Percentiles rank a stretch among this genome's conserved stretches.
phyloP scores from a whole-genome alignment of 768 basidiomycete species.

The Lactifluus pinguis region DNA sequence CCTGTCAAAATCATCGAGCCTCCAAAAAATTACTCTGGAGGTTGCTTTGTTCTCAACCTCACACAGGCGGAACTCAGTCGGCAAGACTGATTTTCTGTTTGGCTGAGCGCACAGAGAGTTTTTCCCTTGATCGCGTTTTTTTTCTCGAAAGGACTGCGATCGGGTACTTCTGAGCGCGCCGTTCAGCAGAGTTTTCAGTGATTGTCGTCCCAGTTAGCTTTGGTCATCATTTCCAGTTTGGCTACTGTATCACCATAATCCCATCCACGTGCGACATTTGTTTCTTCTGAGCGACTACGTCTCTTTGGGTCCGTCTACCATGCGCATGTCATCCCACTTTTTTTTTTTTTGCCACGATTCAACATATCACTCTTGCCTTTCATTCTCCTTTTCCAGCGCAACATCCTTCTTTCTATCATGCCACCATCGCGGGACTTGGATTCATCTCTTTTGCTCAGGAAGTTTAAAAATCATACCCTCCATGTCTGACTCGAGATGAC shows the following conservation, averaged over 20 bases:
- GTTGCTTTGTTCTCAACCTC: conserved; percentile 63
- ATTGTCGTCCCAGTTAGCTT: not conserved
- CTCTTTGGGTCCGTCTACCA: not conserved
- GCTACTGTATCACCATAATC: conserved; percentile 1
- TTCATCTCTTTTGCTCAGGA: not conserved
- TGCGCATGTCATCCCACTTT: not conserved
- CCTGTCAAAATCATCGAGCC: conserved; percentile 73
- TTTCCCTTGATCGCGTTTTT: not conserved
- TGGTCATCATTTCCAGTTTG: not conserved
- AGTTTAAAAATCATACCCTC: not conserved
- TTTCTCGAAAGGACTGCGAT: not conserved
- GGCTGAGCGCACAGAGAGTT: too few species aligned
- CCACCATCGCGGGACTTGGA: not conserved
- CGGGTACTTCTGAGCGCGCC: not conserved
- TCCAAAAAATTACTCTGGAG: conserved; percentile 58
- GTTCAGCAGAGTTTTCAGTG: not conserved
- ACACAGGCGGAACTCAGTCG: conserved; percentile 78
- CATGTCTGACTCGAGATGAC: not conserved
- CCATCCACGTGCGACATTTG: not conserved
- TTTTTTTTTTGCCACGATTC: not conserved
- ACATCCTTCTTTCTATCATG: not conserved
- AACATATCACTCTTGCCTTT: not conserved
- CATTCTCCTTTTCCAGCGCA: not conserved
- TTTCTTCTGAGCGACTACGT: not conserved
- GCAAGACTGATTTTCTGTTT: conserved; percentile 36